These are phyloP conservation scores for Pestalotiopsis sp. DNA, from an alignment of 2,329 filamentous ascomycete species.

Conservation along the genomic window DNA sequence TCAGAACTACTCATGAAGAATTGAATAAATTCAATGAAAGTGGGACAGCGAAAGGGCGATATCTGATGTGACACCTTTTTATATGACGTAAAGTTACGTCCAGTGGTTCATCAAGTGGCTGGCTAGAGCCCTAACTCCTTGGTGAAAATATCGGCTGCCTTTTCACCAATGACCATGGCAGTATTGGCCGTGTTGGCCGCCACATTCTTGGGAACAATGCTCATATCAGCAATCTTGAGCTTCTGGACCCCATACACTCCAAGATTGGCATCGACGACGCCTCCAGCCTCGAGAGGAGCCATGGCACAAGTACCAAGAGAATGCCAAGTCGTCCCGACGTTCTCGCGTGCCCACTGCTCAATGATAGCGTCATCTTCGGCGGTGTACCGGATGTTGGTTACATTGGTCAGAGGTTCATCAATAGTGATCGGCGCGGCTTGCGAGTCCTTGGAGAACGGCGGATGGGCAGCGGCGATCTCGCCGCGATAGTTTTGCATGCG, in stretches of 20 bases:
- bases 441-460: constrained; percentile 41
- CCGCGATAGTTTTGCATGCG: constrained; percentile 53
- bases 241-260: constrained; percentile 38
- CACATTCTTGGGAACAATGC: constrained; percentile 33
- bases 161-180: constrained; percentile 48
- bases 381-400: constrained; percentile 45
- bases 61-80: too few relatives aligned
- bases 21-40: too few relatives aligned
- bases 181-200: constrained; percentile 47
- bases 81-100: too few relatives aligned
- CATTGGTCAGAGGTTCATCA: constrained; percentile 26
- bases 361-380: constrained; percentile 45
- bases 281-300: constrained; percentile 33
- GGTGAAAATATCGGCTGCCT: constrained; percentile 39
- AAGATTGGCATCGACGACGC: constrained; percentile 39
- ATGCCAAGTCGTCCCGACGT: constrained; percentile 39
- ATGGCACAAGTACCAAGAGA: constrained; percentile 27
- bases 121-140: too few relatives aligned
- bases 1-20: too few relatives aligned
- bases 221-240: constrained; percentile 38
- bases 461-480: constrained; percentile 43
- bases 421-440: constrained; percentile 36
- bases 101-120: too few relatives aligned
- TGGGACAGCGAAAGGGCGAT: too few relatives aligned
- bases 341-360: constrained; percentile 36